These are phyloP conservation scores for Suillus tomentosus DNA, from an alignment of 768 basidiomycete genomes.

Conservation along the genomic window DNA sequence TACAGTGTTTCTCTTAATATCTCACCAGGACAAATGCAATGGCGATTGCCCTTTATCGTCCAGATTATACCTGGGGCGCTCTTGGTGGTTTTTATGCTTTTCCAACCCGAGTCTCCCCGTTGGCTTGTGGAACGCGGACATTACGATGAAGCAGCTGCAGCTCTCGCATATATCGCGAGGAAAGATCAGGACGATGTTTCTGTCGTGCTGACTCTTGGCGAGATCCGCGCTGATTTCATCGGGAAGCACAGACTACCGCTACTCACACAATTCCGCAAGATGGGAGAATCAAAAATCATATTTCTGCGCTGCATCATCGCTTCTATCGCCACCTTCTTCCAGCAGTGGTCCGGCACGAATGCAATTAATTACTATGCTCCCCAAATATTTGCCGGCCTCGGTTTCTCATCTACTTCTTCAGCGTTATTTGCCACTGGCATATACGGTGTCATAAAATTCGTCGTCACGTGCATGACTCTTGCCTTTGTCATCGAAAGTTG, in stretches of 20 bases:
- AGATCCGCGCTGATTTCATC: neutral
- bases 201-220: conserved; percentile 33
- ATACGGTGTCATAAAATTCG: conserved; percentile 44
- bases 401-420: conserved; percentile 32
- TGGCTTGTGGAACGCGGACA: conserved; percentile 41
- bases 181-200: conserved; percentile 26
- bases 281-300: conserved; percentile 19
- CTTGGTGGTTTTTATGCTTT: conserved; percentile 38
- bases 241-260: neutral
- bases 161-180: conserved; percentile 33
- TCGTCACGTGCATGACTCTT: conserved; percentile 32
- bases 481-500: conserved; percentile 41
- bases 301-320: conserved; percentile 36
- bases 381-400: conserved; percentile 38
- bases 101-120: conserved; percentile 44
- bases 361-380: conserved; percentile 45
- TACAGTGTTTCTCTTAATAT: conserved; percentile 33
- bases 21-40: conserved; percentile 32
- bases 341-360: conserved; percentile 45
- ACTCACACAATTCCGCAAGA: neutral
- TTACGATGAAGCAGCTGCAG: conserved; percentile 35
- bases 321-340: conserved; percentile 36
- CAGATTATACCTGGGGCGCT: conserved; percentile 43
- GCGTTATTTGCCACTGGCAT: conserved; percentile 42
- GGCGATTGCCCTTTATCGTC: conserved; percentile 39